Base-by-base conservation (phyloP, 2,329 filamentous ascomycete species). In the Achaetomium macrosporum region DNA sequence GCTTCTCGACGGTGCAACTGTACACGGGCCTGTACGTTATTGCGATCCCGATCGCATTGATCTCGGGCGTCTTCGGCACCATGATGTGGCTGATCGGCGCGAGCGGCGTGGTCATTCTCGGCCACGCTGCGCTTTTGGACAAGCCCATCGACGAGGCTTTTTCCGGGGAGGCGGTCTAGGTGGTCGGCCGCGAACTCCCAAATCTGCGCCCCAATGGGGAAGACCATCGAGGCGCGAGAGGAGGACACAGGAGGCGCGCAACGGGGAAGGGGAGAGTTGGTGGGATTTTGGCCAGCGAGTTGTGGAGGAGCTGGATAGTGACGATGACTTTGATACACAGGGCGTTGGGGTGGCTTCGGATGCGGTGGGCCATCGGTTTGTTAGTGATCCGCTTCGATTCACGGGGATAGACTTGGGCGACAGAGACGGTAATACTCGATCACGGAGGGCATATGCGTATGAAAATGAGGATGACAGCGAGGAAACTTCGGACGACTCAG, bases 81-180 rank as follows among this genome's bases (percentile, higher is more conserved):
- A 80, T 91, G 64, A 83, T 97, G 64, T 97, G 93, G 93, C 81
- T 99, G 69, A 90, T 97, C 68, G 93, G 93, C 69, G 93, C 93
- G 64, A 92, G 88, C 63, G 91, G 90, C 70, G 90, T 96, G 69
- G 88, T 85, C 69, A 95, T 97, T 63, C 77, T 97, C 62, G 93
- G 93, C 73, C 93, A 99, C 76, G 93, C 93, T 63, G 81, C 90
- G 59, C 83, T 97, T 69, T 85, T 97, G 87, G 92, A 97, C 71
- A 96, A 96, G 82, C 92, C 92, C 55, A 96, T 97, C 78, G 93
- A 97, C 85, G 92, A 95, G 91, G 91, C 91, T 96, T 99, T 99
- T 96, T 96, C 92, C 81, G 93, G 95, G 91, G 93, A 99, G 92
- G 92, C 93, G 91, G 93, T 99, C 88, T 99, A 97, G 85, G 82